Base-by-base conservation (phyloP, 768 basidiomycete species). In the Suillus americanus region DNA sequence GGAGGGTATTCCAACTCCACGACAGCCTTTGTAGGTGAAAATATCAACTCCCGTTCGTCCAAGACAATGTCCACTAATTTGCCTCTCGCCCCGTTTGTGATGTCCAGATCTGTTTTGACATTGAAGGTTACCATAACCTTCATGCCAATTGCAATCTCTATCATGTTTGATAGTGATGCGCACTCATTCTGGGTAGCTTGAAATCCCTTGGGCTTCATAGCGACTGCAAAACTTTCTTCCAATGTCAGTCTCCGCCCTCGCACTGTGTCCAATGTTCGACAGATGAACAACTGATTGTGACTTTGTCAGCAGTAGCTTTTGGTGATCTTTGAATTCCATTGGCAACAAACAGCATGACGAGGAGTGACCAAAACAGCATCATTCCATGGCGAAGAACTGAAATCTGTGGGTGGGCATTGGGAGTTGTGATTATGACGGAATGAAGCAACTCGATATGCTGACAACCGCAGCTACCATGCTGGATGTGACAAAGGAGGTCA, bases 101-200 rank as follows among this genome's bases (percentile, higher is more conserved):
- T 35, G 45, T 82, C 80, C 0, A 77, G 65, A 30, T 81, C 77
- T 1, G 77, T 80, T 13, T 79, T 72, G 4, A 82, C 65, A 48
- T 82, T 83, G n/a, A 63, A 63, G 1, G 54, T 59, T 3, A 63
- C 55, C 54, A 64, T 64, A 2, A 64, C 63, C 25, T 63, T 30
- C 55, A 63, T 63, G 2, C 62, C 43, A 5, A 63, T n/a, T 18
- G 37, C 62, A 33, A 48, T 5, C 6, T 25, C 23, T 2, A 23
- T 14, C 1, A 48, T 7, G 6, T 48, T 25, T 2, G 13, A 7
- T 1, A 48, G 6, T 1, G 23, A 6, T 25, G 46, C 5, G 0
- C 6, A 23, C 5, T 48, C 3, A 3, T 14, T 3, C 0, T 1
- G 1, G 6, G 2, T 23, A 23, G 46, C 46, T 13, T 46, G n/a